Conservation (phyloP, 768 basidiomycete species). For the Macrolepiota dolichaula region DNA sequence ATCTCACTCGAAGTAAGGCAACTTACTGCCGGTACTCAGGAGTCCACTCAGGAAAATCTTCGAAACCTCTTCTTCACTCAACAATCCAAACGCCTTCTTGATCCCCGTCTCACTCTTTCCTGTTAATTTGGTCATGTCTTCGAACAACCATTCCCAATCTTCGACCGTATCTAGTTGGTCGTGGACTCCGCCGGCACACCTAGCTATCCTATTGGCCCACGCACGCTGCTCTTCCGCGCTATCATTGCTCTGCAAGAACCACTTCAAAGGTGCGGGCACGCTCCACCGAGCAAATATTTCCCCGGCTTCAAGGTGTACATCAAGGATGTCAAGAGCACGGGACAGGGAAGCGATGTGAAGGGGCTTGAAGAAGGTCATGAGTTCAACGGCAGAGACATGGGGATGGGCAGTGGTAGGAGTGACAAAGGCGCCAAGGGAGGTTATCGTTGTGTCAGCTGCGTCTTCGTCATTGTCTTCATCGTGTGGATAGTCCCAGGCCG, state of each 20-base stretch:
- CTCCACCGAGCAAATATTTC: constrained; percentile 90
- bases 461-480: constrained; percentile 66
- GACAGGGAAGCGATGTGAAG: constrained; percentile 75
- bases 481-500: constrained; percentile 72
- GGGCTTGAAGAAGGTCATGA: constrained; percentile 80
- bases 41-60: constrained; percentile 87
- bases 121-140: constrained; percentile 86
- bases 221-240: constrained; percentile 70
- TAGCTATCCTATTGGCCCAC: constrained; percentile 85
- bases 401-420: constrained; percentile 64
- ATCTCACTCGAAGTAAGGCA: not conserved
- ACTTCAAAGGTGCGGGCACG: constrained; percentile 78
- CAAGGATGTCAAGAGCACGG: constrained; percentile 82
- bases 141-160: constrained; percentile 85
- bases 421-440: constrained; percentile 78
- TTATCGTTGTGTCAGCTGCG: constrained; percentile 76
- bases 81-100: constrained; percentile 76
- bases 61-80: constrained; percentile 67
- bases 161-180: constrained; percentile 56
- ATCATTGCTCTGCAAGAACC: constrained; percentile 80
- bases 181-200: constrained; percentile 54
- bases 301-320: constrained; percentile 91
- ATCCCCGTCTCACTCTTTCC: constrained; percentile 58
- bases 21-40: constrained; percentile 85
- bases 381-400: constrained; percentile 58